These are phyloP conservation scores for Ricinus communis DNA, from an alignment of 345 rosid genomes.

Conservation along the genomic window DNA sequence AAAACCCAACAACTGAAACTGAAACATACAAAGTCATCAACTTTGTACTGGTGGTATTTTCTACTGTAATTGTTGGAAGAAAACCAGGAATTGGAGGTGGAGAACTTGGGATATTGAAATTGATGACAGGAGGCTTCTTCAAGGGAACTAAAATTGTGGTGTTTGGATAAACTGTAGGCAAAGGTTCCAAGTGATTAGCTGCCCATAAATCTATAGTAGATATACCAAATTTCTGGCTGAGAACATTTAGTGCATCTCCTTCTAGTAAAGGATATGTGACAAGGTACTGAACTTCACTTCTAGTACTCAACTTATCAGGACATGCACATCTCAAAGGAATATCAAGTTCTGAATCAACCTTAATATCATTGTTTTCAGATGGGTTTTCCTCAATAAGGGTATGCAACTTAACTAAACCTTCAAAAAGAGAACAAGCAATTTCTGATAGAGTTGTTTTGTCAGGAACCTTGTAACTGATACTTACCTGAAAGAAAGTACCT, in stretches of 20 bases:
- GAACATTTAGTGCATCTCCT: conserved; percentile 30
- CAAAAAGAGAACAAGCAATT: conserved; percentile 48
- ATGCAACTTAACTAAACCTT: conserved; percentile 39
- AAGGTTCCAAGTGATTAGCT: conserved; percentile 38
- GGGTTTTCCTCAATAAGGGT: conserved; percentile 36
- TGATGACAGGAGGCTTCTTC: conserved; percentile 23
- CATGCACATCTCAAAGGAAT: conserved; percentile 61
- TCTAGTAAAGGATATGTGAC: conserved; percentile 51
- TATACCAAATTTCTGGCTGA: conserved; percentile 39
- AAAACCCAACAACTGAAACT: conserved; percentile 46
- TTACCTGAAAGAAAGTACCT: conserved; percentile 35
- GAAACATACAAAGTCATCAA: conserved; percentile 39
- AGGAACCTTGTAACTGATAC: conserved; percentile 26
- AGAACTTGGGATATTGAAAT: conserved; percentile 26
- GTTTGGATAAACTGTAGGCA: conserved; percentile 43
- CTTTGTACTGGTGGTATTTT: conserved; percentile 18
- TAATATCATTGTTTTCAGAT: conserved; percentile 3
- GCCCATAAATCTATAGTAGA: conserved; percentile 33
- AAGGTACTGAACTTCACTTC: conserved; percentile 28
- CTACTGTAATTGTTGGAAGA: conserved; percentile 37
- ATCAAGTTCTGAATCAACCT: conserved; percentile 31
- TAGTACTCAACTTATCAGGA: conserved; percentile 27
- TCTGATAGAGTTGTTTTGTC: conserved; percentile 25
- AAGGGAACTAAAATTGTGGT: conserved; percentile 52
- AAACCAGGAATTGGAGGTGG: conserved; percentile 44